These are phyloP conservation scores for Populus nigra DNA, from an alignment of 345 rosid species.

Conservation along the genomic window DNA sequence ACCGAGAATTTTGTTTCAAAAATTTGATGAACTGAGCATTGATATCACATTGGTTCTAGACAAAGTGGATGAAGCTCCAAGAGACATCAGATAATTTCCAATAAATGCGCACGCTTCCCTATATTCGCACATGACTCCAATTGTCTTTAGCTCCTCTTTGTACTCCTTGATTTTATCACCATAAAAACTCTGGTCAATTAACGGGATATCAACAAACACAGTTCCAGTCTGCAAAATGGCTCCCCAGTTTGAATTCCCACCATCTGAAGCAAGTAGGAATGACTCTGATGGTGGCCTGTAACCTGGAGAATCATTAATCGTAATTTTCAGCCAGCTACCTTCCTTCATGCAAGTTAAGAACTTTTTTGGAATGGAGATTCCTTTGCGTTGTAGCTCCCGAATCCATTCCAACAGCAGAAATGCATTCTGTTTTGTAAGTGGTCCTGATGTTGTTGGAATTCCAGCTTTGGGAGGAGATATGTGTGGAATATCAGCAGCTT, in stretches of 20 bases:
- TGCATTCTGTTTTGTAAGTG: constrained; percentile 49
- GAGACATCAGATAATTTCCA: constrained; percentile 53
- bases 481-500: constrained; percentile 50
- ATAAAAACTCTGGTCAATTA: constrained; percentile 53
- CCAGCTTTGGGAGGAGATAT: constrained; percentile 53
- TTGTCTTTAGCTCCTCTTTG: constrained; percentile 42
- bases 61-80: constrained; percentile 37
- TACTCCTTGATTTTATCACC: constrained; percentile 41
- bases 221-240: constrained; percentile 47
- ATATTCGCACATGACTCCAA: constrained; percentile 60
- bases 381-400: not conserved
- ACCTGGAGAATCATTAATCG: constrained; percentile 38
- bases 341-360: constrained; percentile 46
- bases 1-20: constrained; percentile 31
- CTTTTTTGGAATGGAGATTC: constrained; percentile 30
- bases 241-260: constrained; percentile 44
- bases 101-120: constrained; percentile 49
- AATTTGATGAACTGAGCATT: constrained; percentile 49
- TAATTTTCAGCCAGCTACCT: constrained; percentile 61
- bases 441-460: constrained; percentile 39
- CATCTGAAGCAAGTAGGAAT: constrained; percentile 39
- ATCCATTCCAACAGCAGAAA: constrained; percentile 63
- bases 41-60: constrained; percentile 43
- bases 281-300: constrained; percentile 59
- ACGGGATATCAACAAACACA: constrained; percentile 58